Evolutionary conservation across 2,329 filamentous ascomycete genomes (phyloP).

Genomic region (Aureobasidium zeae): DNA sequence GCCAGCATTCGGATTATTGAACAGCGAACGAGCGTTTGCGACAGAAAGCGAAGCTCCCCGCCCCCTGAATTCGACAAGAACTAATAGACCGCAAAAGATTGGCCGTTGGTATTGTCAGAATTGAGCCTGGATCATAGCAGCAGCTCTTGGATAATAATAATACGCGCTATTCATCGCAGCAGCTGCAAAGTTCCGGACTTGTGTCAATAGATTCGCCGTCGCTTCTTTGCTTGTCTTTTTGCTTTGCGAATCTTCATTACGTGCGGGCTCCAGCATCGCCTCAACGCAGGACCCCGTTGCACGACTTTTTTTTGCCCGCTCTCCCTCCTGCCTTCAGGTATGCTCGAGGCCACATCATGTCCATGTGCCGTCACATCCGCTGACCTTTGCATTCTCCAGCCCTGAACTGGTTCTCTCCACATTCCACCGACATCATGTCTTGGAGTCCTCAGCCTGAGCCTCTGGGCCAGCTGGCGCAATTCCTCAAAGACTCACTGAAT

Average conservation of each 20-base stretch:
- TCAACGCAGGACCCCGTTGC: constrained; percentile 8
- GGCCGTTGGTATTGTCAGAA: neutral
- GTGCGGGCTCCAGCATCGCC: constrained; percentile 1
- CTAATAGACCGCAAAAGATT: neutral
- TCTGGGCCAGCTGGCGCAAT: constrained; percentile 79
- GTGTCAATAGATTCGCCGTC: neutral
- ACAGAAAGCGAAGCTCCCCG: no score
- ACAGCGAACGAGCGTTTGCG: no score
- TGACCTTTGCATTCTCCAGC: neutral
- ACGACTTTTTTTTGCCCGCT: constrained; percentile 11
- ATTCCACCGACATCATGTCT: constrained; percentile 51
- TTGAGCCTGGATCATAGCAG: neutral
- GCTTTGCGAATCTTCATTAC: neutral
- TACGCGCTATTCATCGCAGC: neutral
- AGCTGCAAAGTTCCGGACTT: neutral
- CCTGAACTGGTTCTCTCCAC: neutral
- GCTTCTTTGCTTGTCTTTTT: neutral
- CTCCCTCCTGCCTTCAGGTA: constrained; percentile 2
- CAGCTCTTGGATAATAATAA: no score
- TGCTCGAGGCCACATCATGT: neutral
- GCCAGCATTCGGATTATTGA: no score
- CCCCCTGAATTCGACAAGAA: no score
- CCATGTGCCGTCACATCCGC: neutral
- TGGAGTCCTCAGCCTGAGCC: constrained; percentile 89
- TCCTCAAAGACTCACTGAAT: constrained; percentile 84